Evolutionary conservation across 495 filamentous ascomycete genomes (phyloP), one percentile per base, ranked within the genome.

Genomic region (Trichoderma asperelloides): DNA sequence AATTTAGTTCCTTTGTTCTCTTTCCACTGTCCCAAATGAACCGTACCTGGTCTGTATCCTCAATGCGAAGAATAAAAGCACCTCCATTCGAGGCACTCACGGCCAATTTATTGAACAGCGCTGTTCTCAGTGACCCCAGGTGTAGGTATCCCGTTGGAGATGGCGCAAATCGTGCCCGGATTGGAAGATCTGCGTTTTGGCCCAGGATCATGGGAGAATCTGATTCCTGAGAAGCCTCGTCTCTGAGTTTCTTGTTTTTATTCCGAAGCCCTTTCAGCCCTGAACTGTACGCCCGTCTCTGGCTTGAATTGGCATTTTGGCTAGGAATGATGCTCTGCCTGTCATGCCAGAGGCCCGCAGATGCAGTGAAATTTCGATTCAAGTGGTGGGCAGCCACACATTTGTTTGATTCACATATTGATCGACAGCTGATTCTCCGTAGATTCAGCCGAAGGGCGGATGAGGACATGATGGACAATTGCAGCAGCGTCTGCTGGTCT

Each of bases 121-220:
- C 96, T 1, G 95, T 98, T 68, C 95, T 82, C 64, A 98, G 76
- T 12, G 91, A 95, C 40, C 95, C 95, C 41, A 98, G 83, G 77
- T 98, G 95, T 21, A 98, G 82, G 75, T 92, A 91, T 21, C 95
- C 95, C 9, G 95, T 98, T 2, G 95, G 95, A 3, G 94, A 97
- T 18, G 95, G 95, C 1, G 95, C 95, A 78, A 98, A 98, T 60
- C 95, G 89, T 28, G 95, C 97, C 67, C 95, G 84, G 33, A 90
- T 92, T 57, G 95, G 92, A 0, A 70, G 73, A 9, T 82, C 75
- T 62, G 90, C 89, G 37, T 86, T 78, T 62, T 65, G 64, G 13
- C 64, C 64, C 7, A 65, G 64, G 15, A 65, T 47, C 18, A 16
- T 25, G n/a, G n/a, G 33, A 60, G 64, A 23, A 60, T 41, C 55